A percentile compares a stretch with the other conserved stretches of the same genome.
Evolutionary conservation across 441 rosid genomes (phyloP).

Genomic region (Aquilaria agallochum): DNA sequence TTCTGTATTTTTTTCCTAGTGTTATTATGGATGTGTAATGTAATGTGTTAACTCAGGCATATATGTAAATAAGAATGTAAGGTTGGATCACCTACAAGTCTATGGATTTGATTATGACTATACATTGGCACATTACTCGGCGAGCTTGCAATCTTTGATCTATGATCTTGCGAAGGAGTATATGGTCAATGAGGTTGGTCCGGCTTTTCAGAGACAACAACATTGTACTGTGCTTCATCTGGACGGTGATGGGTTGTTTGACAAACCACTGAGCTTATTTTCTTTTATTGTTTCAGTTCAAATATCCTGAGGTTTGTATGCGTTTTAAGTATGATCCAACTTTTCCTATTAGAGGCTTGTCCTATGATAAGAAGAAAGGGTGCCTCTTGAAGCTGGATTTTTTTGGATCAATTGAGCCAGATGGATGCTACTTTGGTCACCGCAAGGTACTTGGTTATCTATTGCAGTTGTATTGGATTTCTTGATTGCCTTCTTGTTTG

Average conservation of each 20-base stretch:
- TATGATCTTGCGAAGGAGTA: conserved; percentile 90
- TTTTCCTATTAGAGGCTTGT: conserved; percentile 90
- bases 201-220: neutral
- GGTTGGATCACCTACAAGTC: conserved; percentile 78
- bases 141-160: conserved; percentile 77
- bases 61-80: conserved; percentile 84
- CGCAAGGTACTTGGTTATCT: conserved; percentile 52
- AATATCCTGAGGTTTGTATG: conserved; percentile 77
- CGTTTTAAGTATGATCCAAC: conserved; percentile 71
- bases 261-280: no score
- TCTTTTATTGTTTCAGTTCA: conserved; percentile 47
- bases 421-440: conserved; percentile 94
- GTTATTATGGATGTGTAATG: conserved; percentile 9
- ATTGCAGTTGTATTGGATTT: conserved; percentile 1
- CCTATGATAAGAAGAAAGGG: conserved; percentile 79
- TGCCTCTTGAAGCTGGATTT: conserved; percentile 94
- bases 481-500: no score
- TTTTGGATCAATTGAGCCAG: conserved; percentile 95
- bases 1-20: neutral
- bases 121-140: conserved; percentile 85
- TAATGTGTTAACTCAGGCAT: conserved; percentile 39
- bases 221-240: neutral
- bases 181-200: conserved; percentile 88
- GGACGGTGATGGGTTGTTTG: neutral
- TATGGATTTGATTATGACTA: conserved; percentile 97